Evolutionary conservation across 208 protist species (phyloP), one percentile per base, ranked within the genome.

Genomic region (Wallacemonas collosoma): DNA sequence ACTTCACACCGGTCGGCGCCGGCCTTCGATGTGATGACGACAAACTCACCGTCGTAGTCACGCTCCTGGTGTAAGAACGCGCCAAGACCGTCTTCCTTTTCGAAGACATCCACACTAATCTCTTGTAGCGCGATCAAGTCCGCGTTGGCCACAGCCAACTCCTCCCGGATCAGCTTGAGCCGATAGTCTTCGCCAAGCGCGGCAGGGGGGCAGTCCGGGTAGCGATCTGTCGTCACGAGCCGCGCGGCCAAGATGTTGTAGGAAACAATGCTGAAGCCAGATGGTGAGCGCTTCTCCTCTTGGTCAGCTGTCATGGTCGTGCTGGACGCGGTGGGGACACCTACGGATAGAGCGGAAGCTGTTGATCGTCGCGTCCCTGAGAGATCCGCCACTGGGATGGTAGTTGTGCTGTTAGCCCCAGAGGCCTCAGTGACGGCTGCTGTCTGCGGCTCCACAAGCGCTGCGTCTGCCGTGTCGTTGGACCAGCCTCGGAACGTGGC

Each of bases 231-330:
- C 9, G 79, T 86, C 5, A 91, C 81, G 4, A 91, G 74, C n/a
- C 88, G 82, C 36, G 83, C 76, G 5, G 92, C 92, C 2, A 94
- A 63, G 60, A 96, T 89, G 71, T 96, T 96, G 73, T 96, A 95
- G 65, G 81, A 81, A 14, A 91, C 79, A 51, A 96, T 58, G 62
- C 83, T 89, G 38, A 96, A 35, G 15, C 63, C 35, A 11, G 63
- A 35, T n/a, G 60, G 4, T 12, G 6, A 3, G 15, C 43, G 60
- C 43, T 65, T 65, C 41, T 51, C 45, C 2, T 65, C 60, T 6
- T 48, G 7, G 3, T 39, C 38, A 11, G 5, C 11, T 4, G 3
- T 48, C n/a, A 17, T 11, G 26, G n/a, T 61, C 55, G 53, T 7
- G 7, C 40, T 5, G 17, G 58, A 39, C n/a, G 38, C 44, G 44